Base-by-base conservation (phyloP, 2,329 filamentous ascomycete species). In the Colletotrichum shisoi region DNA sequence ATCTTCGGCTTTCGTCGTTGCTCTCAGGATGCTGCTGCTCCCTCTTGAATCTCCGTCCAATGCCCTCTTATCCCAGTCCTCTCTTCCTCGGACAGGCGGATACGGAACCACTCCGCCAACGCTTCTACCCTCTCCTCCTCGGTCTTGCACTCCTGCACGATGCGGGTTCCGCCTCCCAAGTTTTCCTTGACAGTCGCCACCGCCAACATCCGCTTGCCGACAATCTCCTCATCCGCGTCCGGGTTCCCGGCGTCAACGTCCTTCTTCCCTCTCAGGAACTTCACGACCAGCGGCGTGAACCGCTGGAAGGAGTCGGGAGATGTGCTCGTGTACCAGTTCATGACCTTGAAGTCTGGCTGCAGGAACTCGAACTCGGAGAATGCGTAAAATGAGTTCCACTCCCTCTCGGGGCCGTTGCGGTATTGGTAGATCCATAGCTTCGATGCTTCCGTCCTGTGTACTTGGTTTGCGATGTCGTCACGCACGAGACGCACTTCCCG, bases 361-460 rank as follows among this genome's bases (percentile, higher is more conserved):
- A 86, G 74, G 74, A 90, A 91, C 75, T 91, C 89, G 17, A 83
- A 79, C 68, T 90, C 86, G 2, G 84, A 83, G 74, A 93, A 93
- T 68, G 83, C 85, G 74, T 91, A 92, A 54, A 82, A 84, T 1
- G 84, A 79, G 24, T 82, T 79, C 86, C 89, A 93, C 2, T 80
- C 79, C 77, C 0, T 73, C 49, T 4, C 77, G 13, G 24, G 48
- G 5, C 48, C 75, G 68, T 85, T 82, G 34, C 85, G 82, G 70
- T 85, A 85, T 75, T 90, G 83, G 72, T 89, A 90, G 63, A 90
- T 82, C 89, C 88, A 91, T 63, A 85, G 75, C 66, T 82, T 83
- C 40, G 78, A 75, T 52, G 80, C 78, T 37, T 81, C 77, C 57
- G 76, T 74, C 61, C 75, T 69, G 57, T 74, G 71, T 27, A 27